Evolutionary conservation across 1,139 yeast genomes (phyloP), one percentile per base, ranked within the genome.

Genomic region (Kluyveromyces marxianus): DNA sequence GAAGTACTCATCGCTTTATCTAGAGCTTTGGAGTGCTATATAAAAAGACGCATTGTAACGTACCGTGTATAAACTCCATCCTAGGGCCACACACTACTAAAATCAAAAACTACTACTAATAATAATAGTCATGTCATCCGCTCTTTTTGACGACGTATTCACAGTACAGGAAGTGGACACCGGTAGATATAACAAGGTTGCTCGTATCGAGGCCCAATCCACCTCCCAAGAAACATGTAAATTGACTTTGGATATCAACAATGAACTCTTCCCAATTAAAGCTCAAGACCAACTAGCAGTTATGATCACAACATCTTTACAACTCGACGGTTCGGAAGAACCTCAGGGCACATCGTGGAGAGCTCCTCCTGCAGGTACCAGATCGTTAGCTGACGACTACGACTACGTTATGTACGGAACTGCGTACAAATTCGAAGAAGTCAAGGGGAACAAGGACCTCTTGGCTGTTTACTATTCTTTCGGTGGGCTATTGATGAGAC

Each of bases 341-440:
- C 46, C 50, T 7, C 54, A 53, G 3, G 53, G 59, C 10, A 52
- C 51, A 30, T 81, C 88, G 21, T 92, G 97, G 97, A 82, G 97
- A 70, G 90, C 92, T 3, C 95, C 96, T 38, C 85, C 78, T 66
- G 76, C 84, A 10, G 86, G 82, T 49, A 96, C 89, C 56, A 76
- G 83, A 58, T 79, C 94, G 2, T 74, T 92, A 61, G 96, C 97
- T 50, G 97, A 92, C 63, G 97, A 92, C 62, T 92, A 89, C 69
- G 98, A 94, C 65, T 94, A 94, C 60, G 97, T 92, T 57, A 92
- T 92, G 97, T 83, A 90, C 66, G 99, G 99, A 49, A 90, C 97
- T 14, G 95, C 94, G 42, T 94, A 94, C 74, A 89, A 92, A 67
- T 92, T 94, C 63, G 97, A 92, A 65, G 98, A 92, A 69, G 81